Percentiles rank a stretch among this genome's conserved stretches.
Evolutionary conservation across 2,329 filamentous ascomycete species (phyloP).

Genomic region (Mariannaea sp.): DNA sequence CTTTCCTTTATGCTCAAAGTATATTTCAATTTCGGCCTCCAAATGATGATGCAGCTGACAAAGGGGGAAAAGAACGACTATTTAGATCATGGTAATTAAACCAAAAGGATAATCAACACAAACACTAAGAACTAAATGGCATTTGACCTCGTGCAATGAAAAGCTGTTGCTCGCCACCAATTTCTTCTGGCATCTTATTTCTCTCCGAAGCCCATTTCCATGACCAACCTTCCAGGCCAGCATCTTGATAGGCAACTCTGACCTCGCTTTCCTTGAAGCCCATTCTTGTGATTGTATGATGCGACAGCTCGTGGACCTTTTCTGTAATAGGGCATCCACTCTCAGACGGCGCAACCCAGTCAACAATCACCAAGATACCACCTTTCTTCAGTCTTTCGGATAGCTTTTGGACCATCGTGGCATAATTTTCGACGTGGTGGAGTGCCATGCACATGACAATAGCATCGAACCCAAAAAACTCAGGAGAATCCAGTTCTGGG

Average conservation of each 20-base stretch:
- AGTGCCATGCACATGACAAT: conserved; percentile 44
- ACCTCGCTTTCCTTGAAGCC: conserved; percentile 35
- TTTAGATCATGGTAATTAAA: not conserved
- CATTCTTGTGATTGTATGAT: conserved; percentile 27
- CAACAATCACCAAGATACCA: conserved; percentile 42
- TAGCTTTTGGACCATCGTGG: conserved; percentile 37
- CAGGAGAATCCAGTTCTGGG: conserved; percentile 24
- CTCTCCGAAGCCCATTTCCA: conserved; percentile 34
- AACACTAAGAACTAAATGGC: not conserved
- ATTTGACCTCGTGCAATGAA: conserved; percentile 36
- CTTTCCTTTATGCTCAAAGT: too few relatives aligned
- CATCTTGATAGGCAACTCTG: conserved; percentile 26
- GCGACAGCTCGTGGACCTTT: conserved; percentile 10
- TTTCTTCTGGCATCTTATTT: conserved; percentile 30
- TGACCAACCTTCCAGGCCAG: conserved; percentile 31
- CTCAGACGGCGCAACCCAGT: conserved; percentile 35
- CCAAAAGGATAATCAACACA: not conserved
- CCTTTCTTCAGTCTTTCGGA: conserved; percentile 37
- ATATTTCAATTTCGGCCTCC: too few relatives aligned
- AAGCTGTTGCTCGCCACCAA: conserved; percentile 33
- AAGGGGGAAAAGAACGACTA: too few relatives aligned
- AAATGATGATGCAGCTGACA: too few relatives aligned
- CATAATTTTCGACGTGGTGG: conserved; percentile 42
- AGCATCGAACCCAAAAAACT: conserved; percentile 40
- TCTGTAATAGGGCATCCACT: conserved; percentile 12